A percentile compares a stretch with the other conserved stretches of the same genome.
phyloP scores from a whole-genome alignment of 23 red algal genomes.

The Porphyridium purpureum region DNA sequence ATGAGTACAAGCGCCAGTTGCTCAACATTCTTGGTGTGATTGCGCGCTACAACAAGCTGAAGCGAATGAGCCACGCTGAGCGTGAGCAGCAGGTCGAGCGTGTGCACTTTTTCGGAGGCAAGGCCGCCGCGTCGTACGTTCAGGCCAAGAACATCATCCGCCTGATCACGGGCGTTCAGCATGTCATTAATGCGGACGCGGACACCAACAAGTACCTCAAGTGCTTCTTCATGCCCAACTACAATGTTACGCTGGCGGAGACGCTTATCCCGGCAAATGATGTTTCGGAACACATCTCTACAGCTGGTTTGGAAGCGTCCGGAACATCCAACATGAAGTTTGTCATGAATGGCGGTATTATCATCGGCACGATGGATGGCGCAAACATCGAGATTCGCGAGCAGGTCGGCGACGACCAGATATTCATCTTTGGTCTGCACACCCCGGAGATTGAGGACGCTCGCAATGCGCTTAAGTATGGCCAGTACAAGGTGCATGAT shows the following conservation, averaged over 20 bases:
- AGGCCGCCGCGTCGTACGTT: constrained; percentile 86
- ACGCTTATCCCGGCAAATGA: constrained; percentile 92
- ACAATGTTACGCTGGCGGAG: constrained; percentile 89
- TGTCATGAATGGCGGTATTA: constrained; percentile 98
- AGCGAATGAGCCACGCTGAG: constrained; percentile 45
- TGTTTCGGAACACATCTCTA: constrained; percentile 96
- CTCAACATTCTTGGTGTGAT: constrained; percentile 97
- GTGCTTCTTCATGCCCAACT: constrained; percentile 95
- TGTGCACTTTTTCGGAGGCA: constrained; percentile 87
- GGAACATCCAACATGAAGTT: constrained; percentile 99
- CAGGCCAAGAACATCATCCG: constrained; percentile 97
- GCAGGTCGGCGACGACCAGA: constrained; percentile 81
- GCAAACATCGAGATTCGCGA: constrained; percentile 99
- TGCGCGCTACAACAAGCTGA: constrained; percentile 76
- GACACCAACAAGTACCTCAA: constrained; percentile 73
- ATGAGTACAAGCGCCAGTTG: constrained; percentile 99
- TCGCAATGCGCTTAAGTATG: constrained; percentile 61
- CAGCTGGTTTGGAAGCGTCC: constrained; percentile 96
- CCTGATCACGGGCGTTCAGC: constrained; percentile 83
- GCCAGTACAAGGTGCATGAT: constrained; percentile 49
- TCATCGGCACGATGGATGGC: constrained; percentile 97
- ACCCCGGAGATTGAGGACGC: constrained; percentile 71
- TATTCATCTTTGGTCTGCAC: constrained; percentile 88
- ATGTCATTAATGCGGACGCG: constrained; percentile 90
- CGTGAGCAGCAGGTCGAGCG: constrained; percentile 48